phyloP scores from a whole-genome alignment of 192 early-diverging fungal genomes.

The Podila epigama region DNA sequence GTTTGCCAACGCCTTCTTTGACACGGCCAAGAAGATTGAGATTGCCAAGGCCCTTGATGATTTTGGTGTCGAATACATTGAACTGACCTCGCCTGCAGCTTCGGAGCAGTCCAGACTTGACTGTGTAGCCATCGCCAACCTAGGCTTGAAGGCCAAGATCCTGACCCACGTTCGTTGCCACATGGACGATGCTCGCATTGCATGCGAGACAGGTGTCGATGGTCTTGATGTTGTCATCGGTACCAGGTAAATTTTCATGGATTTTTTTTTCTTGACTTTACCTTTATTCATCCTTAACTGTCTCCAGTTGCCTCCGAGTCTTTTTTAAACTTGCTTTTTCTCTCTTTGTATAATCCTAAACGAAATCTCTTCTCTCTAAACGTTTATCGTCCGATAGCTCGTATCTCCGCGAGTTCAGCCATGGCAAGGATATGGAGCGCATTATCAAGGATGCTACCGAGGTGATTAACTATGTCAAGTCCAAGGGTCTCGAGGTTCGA shows the following conservation, averaged over 20 bases:
- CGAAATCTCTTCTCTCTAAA: not conserved
- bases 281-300: too few species aligned
- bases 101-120: constrained; percentile 95
- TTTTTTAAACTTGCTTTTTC: too few species aligned
- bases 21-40: constrained; percentile 96
- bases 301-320: too few species aligned
- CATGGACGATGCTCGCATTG: constrained; percentile 98
- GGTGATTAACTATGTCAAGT: constrained; percentile 96
- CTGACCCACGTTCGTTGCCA: constrained; percentile 97
- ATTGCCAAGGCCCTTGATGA: constrained; percentile 98
- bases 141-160: constrained; percentile 98
- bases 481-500: constrained; percentile 94
- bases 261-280: too few species aligned
- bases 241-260: constrained; percentile 82
- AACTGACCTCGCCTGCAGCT: constrained; percentile 95
- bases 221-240: constrained; percentile 98
- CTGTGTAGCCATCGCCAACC: constrained; percentile 88
- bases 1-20: constrained; percentile 99
- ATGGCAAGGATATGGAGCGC: constrained; percentile 99
- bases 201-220: constrained; percentile 96
- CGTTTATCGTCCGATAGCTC: constrained; percentile 50
- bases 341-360: not conserved
- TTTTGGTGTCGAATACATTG: constrained; percentile 99
- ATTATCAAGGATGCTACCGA: constrained; percentile 96
- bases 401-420: constrained; percentile 96